Percentiles rank a stretch among this genome's conserved stretches.
These are phyloP conservation scores for Aquilaria sinensis DNA, from an alignment of 345 rosid species.

Conservation along the genomic window DNA sequence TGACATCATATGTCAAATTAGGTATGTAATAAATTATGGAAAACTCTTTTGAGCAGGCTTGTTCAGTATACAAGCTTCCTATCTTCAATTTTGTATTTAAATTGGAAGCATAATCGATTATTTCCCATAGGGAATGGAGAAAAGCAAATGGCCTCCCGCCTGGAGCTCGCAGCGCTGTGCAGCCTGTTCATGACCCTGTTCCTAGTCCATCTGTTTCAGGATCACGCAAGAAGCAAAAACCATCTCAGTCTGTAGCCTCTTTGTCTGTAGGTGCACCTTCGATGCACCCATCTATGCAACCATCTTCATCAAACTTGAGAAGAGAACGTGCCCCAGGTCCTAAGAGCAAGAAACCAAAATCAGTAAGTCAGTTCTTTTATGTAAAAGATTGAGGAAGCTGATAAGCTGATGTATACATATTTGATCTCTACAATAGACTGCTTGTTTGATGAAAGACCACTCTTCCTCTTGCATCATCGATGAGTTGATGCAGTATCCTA, in stretches of 20 bases:
- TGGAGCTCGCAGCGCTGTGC: constrained; percentile 53
- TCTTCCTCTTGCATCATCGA: constrained; percentile 29
- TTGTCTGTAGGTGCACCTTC: constrained; percentile 73
- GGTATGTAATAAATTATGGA: constrained; percentile 41
- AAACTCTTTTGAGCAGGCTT: constrained; percentile 10
- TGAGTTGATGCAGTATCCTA: constrained; percentile 60
- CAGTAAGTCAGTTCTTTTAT: constrained; percentile 46
- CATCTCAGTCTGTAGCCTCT: constrained; percentile 73
- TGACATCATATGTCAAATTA: constrained; percentile 72
- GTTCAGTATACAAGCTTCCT: constrained; percentile 10
- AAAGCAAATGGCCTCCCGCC: constrained; percentile 58
- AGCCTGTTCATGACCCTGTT: constrained; percentile 51
- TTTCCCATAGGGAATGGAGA: constrained; percentile 85
- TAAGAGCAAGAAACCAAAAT: constrained; percentile 71
- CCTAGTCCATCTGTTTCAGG: constrained; percentile 89
- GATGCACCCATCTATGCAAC: constrained; percentile 67
- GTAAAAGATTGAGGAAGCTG: background rate
- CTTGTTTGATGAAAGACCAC: constrained; percentile 15
- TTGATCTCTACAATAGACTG: constrained; percentile 5
- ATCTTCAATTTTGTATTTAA: constrained; percentile 19
- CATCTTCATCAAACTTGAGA: constrained; percentile 74
- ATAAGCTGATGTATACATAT: background rate
- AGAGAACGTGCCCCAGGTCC: constrained; percentile 67
- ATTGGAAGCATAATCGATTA: constrained; percentile 15
- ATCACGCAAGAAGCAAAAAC: constrained; percentile 82